These are phyloP conservation scores for Teratosphaeria viscida DNA, from an alignment of 2,329 filamentous ascomycete genomes.

Conservation along the genomic window DNA sequence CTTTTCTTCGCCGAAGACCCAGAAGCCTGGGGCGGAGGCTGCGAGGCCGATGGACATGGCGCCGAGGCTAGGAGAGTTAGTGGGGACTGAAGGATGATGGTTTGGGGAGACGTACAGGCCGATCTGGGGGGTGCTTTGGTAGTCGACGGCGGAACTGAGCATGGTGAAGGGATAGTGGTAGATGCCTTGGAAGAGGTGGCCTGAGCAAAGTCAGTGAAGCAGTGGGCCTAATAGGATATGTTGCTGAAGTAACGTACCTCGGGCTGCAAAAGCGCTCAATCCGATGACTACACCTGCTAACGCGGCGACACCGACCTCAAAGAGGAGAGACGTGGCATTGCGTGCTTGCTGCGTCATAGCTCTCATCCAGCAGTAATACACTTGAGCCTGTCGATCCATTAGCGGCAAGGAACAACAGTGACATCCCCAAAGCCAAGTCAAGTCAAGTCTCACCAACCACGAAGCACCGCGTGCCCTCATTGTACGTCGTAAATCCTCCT, in stretches of 20 bases:
- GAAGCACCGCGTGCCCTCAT: constrained; percentile 42
- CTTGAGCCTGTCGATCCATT: constrained; percentile 32
- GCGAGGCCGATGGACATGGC: constrained; percentile 48
- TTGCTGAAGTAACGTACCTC: constrained; percentile 10
- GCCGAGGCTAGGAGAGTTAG: constrained; percentile 24
- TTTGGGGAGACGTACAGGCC: constrained; percentile 26
- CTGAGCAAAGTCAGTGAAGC: constrained; percentile 13
- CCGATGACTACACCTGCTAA: constrained; percentile 47
- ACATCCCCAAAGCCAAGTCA: neutral
- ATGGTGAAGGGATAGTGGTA: constrained; percentile 42
- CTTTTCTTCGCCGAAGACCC: constrained; percentile 47
- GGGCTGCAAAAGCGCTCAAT: constrained; percentile 39
- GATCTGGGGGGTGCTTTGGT: constrained; percentile 42
- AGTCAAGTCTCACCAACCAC: constrained; percentile 16
- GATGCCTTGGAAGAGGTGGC: constrained; percentile 44
- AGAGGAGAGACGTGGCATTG: constrained; percentile 40
- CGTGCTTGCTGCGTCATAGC: constrained; percentile 50
- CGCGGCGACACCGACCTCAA: constrained; percentile 44
- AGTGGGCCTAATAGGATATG: neutral
- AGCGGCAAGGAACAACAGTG: neutral
- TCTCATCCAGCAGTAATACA: constrained; percentile 43
- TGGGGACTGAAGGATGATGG: neutral
- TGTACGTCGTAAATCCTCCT: constrained; percentile 33
- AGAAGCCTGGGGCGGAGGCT: constrained; percentile 45
- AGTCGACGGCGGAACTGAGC: constrained; percentile 43